Evolutionary conservation across 345 rosid species (phyloP), one percentile per base, ranked within the genome.

Genomic region (Brassica carinata): DNA sequence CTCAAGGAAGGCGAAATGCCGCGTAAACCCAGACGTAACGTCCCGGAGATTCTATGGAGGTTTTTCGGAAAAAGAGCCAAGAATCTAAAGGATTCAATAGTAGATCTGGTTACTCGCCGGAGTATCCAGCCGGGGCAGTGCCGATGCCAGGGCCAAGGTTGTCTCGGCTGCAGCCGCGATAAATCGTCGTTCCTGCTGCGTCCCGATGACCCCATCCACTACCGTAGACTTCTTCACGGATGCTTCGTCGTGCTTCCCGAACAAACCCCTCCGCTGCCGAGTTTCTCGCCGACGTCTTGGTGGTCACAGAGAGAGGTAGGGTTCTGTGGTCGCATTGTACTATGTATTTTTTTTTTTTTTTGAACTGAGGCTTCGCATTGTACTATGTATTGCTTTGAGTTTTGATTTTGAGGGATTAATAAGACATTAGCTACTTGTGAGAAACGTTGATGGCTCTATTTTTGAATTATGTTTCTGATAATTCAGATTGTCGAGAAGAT

Each of bases 1-100:
- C 51, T 29, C 8, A 2, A 6, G 64, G 43, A 68, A 79, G 69
- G 40, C 27, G 58, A 48, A 80, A 81, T 81, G 84, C 26, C 70
- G 77, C 81, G 84, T n/a, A 81, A 81, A 67, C 73, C 77, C 26
- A 88, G 74, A 68, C 82, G 81, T 67, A 77, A 67, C 15, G 89
- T 86, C n/a, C 97, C 98, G 8, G 84, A 82, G 81, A 83, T 89
- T 40, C 84, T 92, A 3, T 82, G 96, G 94, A 75, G 81, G 72
- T 58, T 89, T 7, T 90, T 79, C 82, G 79, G 83, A 5, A 67
- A 81, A 18, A 64, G 83, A 26, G 91, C 90, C 6, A 83, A 59
- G 18, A 84, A 84, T 23, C 79, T 94, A 5, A 78, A 86, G 78
- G 75, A 78, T 40, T 67, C 89, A 1, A 78, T 92, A 34, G 31